Base-by-base conservation (phyloP, 2,329 filamentous ascomycete species). In the Volutella citrinella region DNA sequence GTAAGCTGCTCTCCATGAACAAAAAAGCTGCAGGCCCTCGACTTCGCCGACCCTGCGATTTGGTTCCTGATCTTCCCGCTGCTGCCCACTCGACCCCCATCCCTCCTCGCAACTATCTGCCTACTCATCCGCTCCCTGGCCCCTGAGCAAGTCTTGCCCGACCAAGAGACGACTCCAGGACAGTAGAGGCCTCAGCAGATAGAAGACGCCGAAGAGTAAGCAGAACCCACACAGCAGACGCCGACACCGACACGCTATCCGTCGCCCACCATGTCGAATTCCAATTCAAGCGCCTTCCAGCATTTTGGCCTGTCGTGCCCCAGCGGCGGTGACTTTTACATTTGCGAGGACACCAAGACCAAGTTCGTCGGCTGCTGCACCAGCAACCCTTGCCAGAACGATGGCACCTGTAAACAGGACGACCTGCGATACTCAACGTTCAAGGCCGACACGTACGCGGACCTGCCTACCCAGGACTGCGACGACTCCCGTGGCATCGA, bases 361-460 rank as follows among this genome's bases (percentile, higher is more conserved):
- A 52, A 59, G 36, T 69, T 68, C 36, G 25, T 69, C 20, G 66
- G 65, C 7, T 69, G 66, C 45, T 69, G 66, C 46, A 48, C 50
- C 21, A 46, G 48, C 20, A 45, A 68, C 32, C 63, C 65, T 4
- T 64, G 58, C 46, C 38, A 46, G 15, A 38, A 36, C 7, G 45
- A 43, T 19, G 63, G 63, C 21, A 24, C 37, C 21, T 68, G 65
- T 33, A 61, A 61, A 2, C 43, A 51, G 8, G 39, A 43, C 4
- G 37, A 50, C 19, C 24, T 65, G 25, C 46, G 49, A 10, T 30
- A 49, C 2, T 43, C 55, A n/a, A 56, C 50, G 6, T 68, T 66
- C 45, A 43, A 52, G 16, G 23, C 34, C 4, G 43, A 52, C 17
- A 41, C 29, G 5, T 66, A 65, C 36, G 19, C 34, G 1, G 35